phyloP scores from a whole-genome alignment of 805 yeast species.

The Schizosaccharomyces octosporus region DNA sequence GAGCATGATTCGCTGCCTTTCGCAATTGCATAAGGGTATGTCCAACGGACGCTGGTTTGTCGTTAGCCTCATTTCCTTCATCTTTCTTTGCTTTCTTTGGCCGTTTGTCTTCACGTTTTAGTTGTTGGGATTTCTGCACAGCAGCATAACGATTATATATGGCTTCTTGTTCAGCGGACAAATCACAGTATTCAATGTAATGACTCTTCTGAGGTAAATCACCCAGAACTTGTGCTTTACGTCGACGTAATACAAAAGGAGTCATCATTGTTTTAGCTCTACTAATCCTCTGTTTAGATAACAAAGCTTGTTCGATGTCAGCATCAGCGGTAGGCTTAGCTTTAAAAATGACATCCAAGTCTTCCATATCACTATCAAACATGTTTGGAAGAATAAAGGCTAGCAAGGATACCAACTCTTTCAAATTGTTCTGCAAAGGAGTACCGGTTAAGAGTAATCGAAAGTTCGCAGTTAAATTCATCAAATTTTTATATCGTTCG shows the following conservation, averaged over 20 bases:
- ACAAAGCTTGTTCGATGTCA: constrained; percentile 24
- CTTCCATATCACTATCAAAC: constrained; percentile 55
- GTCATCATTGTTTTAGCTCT: constrained; percentile 97
- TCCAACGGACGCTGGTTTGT: neutral
- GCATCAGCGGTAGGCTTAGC: constrained; percentile 23
- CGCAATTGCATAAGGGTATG: constrained; percentile 59
- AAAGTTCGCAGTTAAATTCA: constrained; percentile 60
- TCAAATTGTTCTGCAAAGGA: constrained; percentile 79
- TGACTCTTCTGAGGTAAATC: constrained; percentile 64
- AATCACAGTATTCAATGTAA: constrained; percentile 36
- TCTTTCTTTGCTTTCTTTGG: neutral
- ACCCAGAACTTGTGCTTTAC: constrained; percentile 72
- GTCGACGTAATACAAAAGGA: constrained; percentile 81
- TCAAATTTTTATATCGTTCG: constrained; percentile 67
- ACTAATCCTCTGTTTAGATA: constrained; percentile 73
- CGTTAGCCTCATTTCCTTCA: neutral
- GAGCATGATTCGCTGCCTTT: constrained; percentile 81
- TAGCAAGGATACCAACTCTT: constrained; percentile 68
- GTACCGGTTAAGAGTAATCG: constrained; percentile 83
- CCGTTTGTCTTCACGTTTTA: constrained; percentile 4
- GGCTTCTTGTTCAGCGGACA: constrained; percentile 25
- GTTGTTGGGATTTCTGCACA: neutral
- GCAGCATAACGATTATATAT: constrained; percentile 29
- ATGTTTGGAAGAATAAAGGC: constrained; percentile 78
- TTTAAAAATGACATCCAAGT: constrained; percentile 57